phyloP scores from a whole-genome alignment of 495 filamentous ascomycete species.

The Hyaloscypha bicolor region DNA sequence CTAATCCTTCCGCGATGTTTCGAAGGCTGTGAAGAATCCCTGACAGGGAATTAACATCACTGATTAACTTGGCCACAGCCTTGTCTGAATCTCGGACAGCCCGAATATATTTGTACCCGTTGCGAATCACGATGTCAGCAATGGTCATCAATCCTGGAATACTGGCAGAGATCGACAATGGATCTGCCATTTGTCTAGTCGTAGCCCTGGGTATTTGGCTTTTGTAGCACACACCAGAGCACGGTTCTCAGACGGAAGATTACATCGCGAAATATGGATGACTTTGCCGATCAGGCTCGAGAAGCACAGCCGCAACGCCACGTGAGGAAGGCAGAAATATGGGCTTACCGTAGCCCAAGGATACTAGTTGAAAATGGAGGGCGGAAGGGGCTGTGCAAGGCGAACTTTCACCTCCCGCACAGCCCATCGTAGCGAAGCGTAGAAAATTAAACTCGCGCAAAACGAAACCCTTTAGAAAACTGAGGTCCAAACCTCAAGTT shows the following conservation, averaged over 20 bases:
- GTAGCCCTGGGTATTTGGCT: neutral
- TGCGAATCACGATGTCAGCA: conserved; percentile 1
- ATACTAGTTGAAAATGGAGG: no score
- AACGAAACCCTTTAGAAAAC: no score
- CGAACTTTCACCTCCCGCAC: no score
- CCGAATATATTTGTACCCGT: conserved; percentile 1
- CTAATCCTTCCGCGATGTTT: neutral
- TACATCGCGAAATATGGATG: neutral
- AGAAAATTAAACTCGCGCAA: no score
- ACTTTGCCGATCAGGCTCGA: neutral
- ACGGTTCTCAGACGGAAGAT: neutral
- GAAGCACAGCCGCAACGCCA: conserved; percentile 2
- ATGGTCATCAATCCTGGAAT: neutral
- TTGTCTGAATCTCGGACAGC: conserved; percentile 1
- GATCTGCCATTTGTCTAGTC: neutral
- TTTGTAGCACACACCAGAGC: neutral
- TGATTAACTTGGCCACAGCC: neutral
- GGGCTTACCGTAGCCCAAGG: no score
- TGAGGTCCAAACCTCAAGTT: no score
- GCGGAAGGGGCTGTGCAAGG: no score
- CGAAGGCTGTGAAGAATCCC: neutral
- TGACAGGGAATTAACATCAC: neutral
- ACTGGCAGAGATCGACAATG: neutral
- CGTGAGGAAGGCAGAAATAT: neutral
- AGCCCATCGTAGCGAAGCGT: no score